A percentile compares a stretch with the other conserved stretches of the same genome.
phyloP scores from a whole-genome alignment of 2,329 filamentous ascomycete genomes.

The Chlorencoelia australis region DNA sequence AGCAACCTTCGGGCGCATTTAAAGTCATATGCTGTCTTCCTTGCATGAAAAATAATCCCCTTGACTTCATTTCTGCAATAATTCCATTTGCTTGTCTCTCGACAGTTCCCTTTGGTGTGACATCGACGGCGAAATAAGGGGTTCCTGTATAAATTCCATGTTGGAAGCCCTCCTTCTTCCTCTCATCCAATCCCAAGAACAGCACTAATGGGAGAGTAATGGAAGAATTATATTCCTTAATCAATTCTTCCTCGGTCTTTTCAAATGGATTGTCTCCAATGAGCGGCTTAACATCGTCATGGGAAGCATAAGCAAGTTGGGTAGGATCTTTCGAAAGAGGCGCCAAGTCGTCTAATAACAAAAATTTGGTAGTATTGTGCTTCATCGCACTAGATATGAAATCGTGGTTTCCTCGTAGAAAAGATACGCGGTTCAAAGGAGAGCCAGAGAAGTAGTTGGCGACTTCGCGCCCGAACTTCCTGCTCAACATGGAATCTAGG shows the following conservation, averaged over 20 bases:
- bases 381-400: conserved; percentile 60
- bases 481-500: conserved; percentile 50
- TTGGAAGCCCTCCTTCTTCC: conserved; percentile 38
- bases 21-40: conserved; percentile 47
- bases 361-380: conserved; percentile 57
- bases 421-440: conserved; percentile 69
- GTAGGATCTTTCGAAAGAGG: conserved; percentile 52
- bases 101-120: conserved; percentile 60
- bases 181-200: conserved; percentile 77
- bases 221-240: conserved; percentile 65
- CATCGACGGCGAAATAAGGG: conserved; percentile 84
- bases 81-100: conserved; percentile 53
- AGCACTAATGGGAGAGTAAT: conserved; percentile 60
- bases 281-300: conserved; percentile 58
- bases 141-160: conserved; percentile 61
- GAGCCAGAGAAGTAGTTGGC: conserved; percentile 78
- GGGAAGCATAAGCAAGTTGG: conserved; percentile 57
- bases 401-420: conserved; percentile 59
- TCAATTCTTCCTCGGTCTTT: conserved; percentile 59
- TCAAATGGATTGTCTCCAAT: conserved; percentile 64
- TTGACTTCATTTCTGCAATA: conserved; percentile 47
- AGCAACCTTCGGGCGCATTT: conserved; percentile 37
- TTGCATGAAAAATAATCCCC: conserved; percentile 55
- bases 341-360: conserved; percentile 70
- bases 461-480: conserved; percentile 69